A percentile compares a stretch with the other conserved stretches of the same genome.
phyloP scores from a whole-genome alignment of 2,329 filamentous ascomycete genomes.

The Penicillium sp. region DNA sequence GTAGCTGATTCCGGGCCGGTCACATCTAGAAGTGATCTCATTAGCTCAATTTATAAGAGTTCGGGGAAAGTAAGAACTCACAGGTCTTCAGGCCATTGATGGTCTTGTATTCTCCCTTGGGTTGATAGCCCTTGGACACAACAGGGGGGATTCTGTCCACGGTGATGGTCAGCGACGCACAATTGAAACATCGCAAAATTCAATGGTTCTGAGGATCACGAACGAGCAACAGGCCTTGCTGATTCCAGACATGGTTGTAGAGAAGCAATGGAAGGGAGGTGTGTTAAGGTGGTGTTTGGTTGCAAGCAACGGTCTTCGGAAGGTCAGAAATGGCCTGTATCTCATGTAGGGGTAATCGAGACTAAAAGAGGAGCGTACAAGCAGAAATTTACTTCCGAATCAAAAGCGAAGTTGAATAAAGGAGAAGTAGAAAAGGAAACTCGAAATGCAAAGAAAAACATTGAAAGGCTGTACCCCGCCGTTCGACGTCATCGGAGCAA shows the following conservation, averaged over 20 bases:
- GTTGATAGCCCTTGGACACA: slow-evolving; percentile 48
- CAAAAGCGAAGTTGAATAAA: neutral
- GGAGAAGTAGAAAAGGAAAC: neutral
- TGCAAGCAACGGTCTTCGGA: slow-evolving; percentile 22
- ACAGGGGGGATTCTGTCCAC: slow-evolving; percentile 41
- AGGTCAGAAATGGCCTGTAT: slow-evolving; percentile 20
- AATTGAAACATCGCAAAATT: neutral
- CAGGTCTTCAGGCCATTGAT: slow-evolving; percentile 63
- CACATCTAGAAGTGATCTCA: slow-evolving; percentile 41
- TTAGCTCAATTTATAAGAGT: neutral
- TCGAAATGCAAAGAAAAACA: neutral
- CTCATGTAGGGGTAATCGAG: neutral
- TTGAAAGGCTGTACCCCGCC: slow-evolving; percentile 11
- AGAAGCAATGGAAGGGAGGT: slow-evolving; percentile 23
- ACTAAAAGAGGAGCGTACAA: neutral
- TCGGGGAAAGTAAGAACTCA: slow-evolving; percentile 28
- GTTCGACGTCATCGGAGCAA: slow-evolving; percentile 22
- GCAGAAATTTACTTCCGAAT: neutral
- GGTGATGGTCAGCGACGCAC: neutral
- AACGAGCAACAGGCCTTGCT: slow-evolving; percentile 49
- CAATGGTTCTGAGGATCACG: slow-evolving; percentile 14
- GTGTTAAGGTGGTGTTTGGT: slow-evolving; percentile 6
- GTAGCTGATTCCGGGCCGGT: slow-evolving; percentile 57
- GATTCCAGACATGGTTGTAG: slow-evolving; percentile 38
- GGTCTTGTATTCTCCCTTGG: slow-evolving; percentile 59